These are phyloP conservation scores for Protostelium mycophagum DNA, from an alignment of 78 protist genomes.

Conservation along the genomic window DNA sequence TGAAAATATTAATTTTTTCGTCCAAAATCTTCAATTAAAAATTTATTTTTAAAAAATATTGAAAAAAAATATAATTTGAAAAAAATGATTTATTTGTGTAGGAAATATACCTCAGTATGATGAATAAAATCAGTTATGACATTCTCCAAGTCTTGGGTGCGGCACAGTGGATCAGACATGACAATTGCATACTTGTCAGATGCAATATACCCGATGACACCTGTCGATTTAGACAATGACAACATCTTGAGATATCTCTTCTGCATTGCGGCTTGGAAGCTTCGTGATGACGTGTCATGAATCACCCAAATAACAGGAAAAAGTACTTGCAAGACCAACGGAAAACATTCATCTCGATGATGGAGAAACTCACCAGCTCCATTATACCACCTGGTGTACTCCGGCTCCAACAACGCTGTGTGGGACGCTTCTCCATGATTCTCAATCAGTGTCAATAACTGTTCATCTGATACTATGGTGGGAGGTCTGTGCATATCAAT, in stretches of 20 bases:
- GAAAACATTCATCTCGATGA: too few species aligned
- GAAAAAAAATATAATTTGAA: too few species aligned
- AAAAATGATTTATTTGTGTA: too few species aligned
- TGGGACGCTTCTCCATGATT: background rate
- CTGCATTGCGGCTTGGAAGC: too few species aligned
- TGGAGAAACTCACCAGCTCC: background rate
- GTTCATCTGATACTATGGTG: background rate
- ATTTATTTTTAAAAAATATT: too few species aligned
- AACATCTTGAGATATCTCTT: too few species aligned
- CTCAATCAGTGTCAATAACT: background rate
- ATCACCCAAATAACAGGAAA: too few species aligned
- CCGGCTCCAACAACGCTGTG: background rate
- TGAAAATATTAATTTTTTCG: too few species aligned
- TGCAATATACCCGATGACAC: background rate
- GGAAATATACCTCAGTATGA: background rate
- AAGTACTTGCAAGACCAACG: too few species aligned
- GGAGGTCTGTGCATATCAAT: background rate
- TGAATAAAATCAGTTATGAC: background rate
- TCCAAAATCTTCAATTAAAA: too few species aligned
- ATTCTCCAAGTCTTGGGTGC: background rate
- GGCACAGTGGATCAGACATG: background rate
- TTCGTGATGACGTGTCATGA: background rate
- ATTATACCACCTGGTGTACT: background rate
- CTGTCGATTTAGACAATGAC: too few species aligned
- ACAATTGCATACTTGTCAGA: background rate